These are phyloP conservation scores for Fusarium sublunatum DNA, from an alignment of 2,329 filamentous ascomycete genomes.

Conservation along the genomic window DNA sequence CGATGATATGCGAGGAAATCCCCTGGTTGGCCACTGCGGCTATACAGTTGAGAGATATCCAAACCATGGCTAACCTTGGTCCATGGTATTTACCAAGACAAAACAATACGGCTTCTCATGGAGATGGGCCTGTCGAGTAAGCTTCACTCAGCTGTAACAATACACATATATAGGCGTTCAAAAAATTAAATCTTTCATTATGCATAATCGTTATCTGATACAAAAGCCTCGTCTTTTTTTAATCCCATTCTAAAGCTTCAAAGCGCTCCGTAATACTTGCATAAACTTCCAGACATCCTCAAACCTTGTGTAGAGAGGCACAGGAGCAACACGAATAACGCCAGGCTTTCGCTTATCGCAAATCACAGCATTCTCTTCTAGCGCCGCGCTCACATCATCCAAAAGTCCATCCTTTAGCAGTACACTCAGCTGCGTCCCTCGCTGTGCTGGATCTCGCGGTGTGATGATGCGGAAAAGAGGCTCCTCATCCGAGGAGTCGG, in stretches of 20 bases:
- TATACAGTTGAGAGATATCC: background rate
- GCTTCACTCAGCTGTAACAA: too few relatives aligned
- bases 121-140: too few relatives aligned
- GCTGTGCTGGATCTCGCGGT: slow-evolving; percentile 71
- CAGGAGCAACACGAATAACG: slow-evolving; percentile 85
- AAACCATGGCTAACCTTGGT: too few relatives aligned
- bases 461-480: slow-evolving; percentile 73
- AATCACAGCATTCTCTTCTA: slow-evolving; percentile 77
- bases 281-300: slow-evolving; percentile 71
- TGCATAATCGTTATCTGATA: slow-evolving; percentile 10
- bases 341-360: slow-evolving; percentile 87
- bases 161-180: background rate
- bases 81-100: too few relatives aligned
- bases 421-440: slow-evolving; percentile 84
- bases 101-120: too few relatives aligned
- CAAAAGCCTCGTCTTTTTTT: background rate
- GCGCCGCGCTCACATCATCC: slow-evolving; percentile 70
- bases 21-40: slow-evolving; percentile 9
- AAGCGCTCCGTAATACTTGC: slow-evolving; percentile 53
- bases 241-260: slow-evolving; percentile 40
- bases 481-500: slow-evolving; percentile 44
- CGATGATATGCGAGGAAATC: background rate
- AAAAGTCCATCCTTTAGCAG: slow-evolving; percentile 74
- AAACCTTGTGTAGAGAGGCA: slow-evolving; percentile 85
- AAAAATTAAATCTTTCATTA: slow-evolving; percentile 19